Percentiles rank a stretch among this genome's conserved stretches.
These are phyloP conservation scores for Spergularia azorica DNA, from an alignment of 179 eudicot genomes.

Conservation along the genomic window DNA sequence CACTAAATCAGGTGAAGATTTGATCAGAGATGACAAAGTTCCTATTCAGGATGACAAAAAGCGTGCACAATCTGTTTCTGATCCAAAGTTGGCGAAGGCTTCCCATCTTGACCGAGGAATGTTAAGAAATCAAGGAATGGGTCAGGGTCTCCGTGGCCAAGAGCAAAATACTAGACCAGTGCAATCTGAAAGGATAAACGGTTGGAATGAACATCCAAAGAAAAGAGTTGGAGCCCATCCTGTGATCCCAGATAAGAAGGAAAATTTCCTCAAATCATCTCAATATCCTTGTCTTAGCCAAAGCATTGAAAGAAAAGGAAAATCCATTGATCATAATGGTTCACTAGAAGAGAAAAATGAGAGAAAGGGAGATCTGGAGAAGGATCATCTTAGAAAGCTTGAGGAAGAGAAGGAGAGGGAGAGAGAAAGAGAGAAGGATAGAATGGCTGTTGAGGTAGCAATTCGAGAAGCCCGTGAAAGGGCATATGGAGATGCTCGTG, in stretches of 20 bases:
- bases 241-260: conserved; percentile 28
- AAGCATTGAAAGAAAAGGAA: conserved; percentile 30
- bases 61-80: conserved; percentile 23
- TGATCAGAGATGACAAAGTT: conserved; percentile 22
- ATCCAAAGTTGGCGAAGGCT: conserved; percentile 30
- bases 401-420: conserved; percentile 69
- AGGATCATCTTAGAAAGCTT: conserved; percentile 35
- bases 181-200: conserved; percentile 27
- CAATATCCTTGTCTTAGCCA: conserved; percentile 22
- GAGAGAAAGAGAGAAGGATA: conserved; percentile 85
- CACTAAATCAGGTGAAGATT: conserved; percentile 28
- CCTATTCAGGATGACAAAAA: conserved; percentile 25
- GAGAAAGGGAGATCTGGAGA: conserved; percentile 35
- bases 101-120: conserved; percentile 31
- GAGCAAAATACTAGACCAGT: conserved; percentile 19
- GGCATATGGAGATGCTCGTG: conserved; percentile 63
- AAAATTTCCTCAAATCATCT: conserved; percentile 27
- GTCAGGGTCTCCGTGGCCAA: conserved; percentile 8
- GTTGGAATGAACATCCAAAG: conserved; percentile 21
- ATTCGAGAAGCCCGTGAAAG: conserved; percentile 63
- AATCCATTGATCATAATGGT: conserved; percentile 11
- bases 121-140: conserved; percentile 21
- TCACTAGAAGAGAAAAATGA: conserved; percentile 23
- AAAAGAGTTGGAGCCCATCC: conserved; percentile 26
- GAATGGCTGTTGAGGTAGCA: conserved; percentile 59